Evolutionary conservation across 257 asterid genomes (phyloP).

Genomic region (Fraxinus pennsylvanica): DNA sequence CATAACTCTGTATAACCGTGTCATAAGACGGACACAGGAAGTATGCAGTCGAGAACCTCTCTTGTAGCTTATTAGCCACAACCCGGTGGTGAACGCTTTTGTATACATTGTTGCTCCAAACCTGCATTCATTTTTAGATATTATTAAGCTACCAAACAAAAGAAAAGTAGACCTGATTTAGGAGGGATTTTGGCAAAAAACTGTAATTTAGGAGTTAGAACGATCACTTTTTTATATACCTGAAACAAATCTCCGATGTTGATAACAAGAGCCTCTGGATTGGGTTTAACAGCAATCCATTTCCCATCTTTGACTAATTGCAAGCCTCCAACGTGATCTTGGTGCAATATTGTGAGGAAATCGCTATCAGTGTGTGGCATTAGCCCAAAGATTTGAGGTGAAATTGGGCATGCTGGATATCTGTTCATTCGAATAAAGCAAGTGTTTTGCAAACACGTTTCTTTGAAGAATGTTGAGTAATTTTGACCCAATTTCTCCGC

Average conservation of each 20-base stretch:
- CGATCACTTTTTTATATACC: constrained; percentile 33
- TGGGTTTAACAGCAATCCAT: constrained; percentile 84
- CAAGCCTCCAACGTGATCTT: constrained; percentile 78
- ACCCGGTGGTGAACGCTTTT: constrained; percentile 71
- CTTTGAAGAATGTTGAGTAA: constrained; percentile 43
- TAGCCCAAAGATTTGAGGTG: constrained; percentile 56
- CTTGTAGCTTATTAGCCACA: constrained; percentile 49
- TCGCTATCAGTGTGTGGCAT: constrained; percentile 86
- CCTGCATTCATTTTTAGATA: constrained; percentile 37
- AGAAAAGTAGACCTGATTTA: too few species aligned
- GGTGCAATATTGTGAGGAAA: constrained; percentile 76
- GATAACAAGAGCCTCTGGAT: constrained; percentile 65
- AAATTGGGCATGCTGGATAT: constrained; percentile 62
- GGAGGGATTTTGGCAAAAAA: too few species aligned
- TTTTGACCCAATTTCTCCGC: constrained; percentile 56
- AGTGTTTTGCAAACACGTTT: constrained; percentile 49
- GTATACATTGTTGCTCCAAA: constrained; percentile 73
- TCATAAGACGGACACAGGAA: constrained; percentile 71
- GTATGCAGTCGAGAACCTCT: constrained; percentile 71
- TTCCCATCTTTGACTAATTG: constrained; percentile 67
- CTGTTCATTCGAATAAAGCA: constrained; percentile 80
- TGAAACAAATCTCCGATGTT: constrained; percentile 87
- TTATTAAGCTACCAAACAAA: too few species aligned
- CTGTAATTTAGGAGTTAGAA: too few species aligned
- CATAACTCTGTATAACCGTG: constrained; percentile 41